phyloP scores from a whole-genome alignment of 768 basidiomycete genomes.

The Fomitopsis serialis region DNA sequence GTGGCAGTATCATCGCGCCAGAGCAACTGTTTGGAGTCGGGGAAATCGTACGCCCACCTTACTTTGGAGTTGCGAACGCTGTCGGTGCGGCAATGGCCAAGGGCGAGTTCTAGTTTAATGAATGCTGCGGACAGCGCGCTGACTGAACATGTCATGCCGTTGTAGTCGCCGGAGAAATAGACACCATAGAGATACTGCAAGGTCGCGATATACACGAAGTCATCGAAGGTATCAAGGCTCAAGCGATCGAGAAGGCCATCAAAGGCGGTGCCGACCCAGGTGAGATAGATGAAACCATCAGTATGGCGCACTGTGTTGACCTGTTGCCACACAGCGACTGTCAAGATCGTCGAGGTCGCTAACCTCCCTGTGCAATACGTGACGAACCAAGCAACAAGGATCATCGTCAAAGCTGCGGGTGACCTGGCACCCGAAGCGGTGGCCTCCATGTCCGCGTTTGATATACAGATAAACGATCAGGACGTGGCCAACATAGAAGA shows the following conservation, averaged over 20 bases:
- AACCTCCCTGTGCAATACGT: conserved; percentile 46
- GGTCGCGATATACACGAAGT: conserved; percentile 25
- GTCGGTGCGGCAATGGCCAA: conserved; percentile 46
- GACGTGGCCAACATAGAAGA: not conserved
- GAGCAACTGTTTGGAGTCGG: conserved; percentile 44
- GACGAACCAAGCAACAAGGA: conserved; percentile 41
- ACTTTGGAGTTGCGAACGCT: conserved; percentile 55
- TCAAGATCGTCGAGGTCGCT: conserved; percentile 51
- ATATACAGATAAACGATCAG: conserved; percentile 1
- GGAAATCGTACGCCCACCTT: conserved; percentile 44
- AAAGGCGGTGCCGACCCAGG: conserved; percentile 29
- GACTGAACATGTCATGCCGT: not conserved
- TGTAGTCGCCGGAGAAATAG: conserved; percentile 24
- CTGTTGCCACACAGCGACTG: conserved; percentile 19
- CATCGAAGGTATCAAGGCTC: conserved; percentile 25
- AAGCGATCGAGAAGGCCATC: conserved; percentile 28
- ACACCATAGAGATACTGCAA: conserved; percentile 32
- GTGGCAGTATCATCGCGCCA: conserved; percentile 57
- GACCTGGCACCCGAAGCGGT: conserved; percentile 28
- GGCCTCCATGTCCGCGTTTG: not conserved
- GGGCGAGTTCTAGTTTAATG: not conserved
- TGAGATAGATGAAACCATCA: not conserved
- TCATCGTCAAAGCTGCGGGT: conserved; percentile 59
- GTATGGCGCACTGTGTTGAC: conserved; percentile 20
- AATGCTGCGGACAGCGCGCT: too few relatives aligned